Evolutionary conservation across 306 rosid genomes (phyloP).

Genomic region (Vigna mungo): DNA sequence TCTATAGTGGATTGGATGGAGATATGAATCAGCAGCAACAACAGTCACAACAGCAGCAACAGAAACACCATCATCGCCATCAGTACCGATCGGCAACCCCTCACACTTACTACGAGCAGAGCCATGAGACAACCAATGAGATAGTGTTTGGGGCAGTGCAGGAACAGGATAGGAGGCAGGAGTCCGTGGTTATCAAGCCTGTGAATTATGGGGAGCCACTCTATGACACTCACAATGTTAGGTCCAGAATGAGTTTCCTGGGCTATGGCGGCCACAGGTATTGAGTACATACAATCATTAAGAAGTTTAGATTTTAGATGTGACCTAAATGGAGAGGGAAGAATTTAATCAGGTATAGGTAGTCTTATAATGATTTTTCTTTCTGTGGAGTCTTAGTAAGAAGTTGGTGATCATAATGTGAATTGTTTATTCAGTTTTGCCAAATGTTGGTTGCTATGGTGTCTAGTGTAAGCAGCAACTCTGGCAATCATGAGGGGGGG

Average conservation of each 20-base stretch:
- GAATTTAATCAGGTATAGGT: constrained; percentile 47
- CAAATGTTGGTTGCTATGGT: constrained; percentile 33
- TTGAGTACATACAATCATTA: constrained; percentile 52
- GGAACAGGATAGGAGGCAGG: constrained; percentile 62
- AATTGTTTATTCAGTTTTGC: constrained; percentile 50
- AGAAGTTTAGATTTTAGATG: constrained; percentile 46
- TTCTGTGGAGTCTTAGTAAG: constrained; percentile 33
- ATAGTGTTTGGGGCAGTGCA: constrained; percentile 90
- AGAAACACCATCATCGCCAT: constrained; percentile 68
- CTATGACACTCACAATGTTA: constrained; percentile 60
- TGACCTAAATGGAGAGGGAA: constrained; percentile 40
- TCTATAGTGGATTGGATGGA: constrained; percentile 78
- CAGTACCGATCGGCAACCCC: constrained; percentile 68
- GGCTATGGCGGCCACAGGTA: constrained; percentile 58
- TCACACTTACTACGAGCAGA: constrained; percentile 70
- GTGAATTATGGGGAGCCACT: constrained; percentile 65
- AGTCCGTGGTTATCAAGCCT: constrained; percentile 63
- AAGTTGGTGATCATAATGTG: constrained; percentile 41
- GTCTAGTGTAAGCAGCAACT: constrained; percentile 31
- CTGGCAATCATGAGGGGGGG: constrained; percentile 40
- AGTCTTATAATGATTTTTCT: constrained; percentile 49
- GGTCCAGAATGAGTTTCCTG: constrained; percentile 51
- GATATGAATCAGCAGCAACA: constrained; percentile 44
- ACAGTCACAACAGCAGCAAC: constrained; percentile 45
- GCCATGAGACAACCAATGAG: constrained; percentile 68